Evolutionary conservation across 768 basidiomycete genomes (phyloP).

Genomic region (Tulasnella sp.): DNA sequence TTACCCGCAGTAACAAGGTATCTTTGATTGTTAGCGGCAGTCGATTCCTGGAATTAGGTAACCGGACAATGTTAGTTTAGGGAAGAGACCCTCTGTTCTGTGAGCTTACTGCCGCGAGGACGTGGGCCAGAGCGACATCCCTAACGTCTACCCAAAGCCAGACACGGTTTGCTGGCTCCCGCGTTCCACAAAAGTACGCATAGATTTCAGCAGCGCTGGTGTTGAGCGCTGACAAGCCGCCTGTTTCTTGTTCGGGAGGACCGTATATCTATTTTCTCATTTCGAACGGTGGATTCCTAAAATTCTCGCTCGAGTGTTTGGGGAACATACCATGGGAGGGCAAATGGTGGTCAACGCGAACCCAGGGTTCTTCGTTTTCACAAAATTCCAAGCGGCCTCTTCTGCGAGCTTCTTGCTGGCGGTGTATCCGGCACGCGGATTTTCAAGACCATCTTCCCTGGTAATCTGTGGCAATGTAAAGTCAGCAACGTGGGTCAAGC

Average conservation of each 20-base stretch:
- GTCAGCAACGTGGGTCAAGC: neutral
- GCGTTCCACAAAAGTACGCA: constrained; percentile 19
- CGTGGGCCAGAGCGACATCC: constrained; percentile 34
- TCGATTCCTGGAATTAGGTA: neutral
- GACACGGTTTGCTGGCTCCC: constrained; percentile 1
- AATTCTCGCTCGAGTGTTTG: neutral
- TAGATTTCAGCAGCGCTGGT: constrained; percentile 22
- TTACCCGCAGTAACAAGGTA: constrained; percentile 24
- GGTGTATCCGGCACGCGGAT: constrained; percentile 40
- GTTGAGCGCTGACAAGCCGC: constrained; percentile 16
- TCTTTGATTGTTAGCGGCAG: constrained; percentile 18
- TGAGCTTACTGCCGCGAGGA: constrained; percentile 30
- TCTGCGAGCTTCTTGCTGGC: constrained; percentile 67
- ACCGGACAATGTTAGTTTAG: neutral
- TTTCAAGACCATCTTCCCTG: constrained; percentile 2
- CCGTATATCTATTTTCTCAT: constrained; percentile 15
- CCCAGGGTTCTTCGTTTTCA: constrained; percentile 42
- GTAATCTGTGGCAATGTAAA: neutral
- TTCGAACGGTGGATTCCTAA: neutral
- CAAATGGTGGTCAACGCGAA: constrained; percentile 49
- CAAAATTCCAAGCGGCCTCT: constrained; percentile 52
- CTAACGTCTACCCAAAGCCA: constrained; percentile 35
- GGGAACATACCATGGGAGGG: constrained; percentile 48
- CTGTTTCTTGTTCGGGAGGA: constrained; percentile 23
- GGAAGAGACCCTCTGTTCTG: neutral